A percentile compares a stretch with the other conserved stretches of the same genome.
These are phyloP conservation scores for Aureobasidium subglaciale DNA, from an alignment of 2,329 filamentous ascomycete genomes.

Conservation along the genomic window DNA sequence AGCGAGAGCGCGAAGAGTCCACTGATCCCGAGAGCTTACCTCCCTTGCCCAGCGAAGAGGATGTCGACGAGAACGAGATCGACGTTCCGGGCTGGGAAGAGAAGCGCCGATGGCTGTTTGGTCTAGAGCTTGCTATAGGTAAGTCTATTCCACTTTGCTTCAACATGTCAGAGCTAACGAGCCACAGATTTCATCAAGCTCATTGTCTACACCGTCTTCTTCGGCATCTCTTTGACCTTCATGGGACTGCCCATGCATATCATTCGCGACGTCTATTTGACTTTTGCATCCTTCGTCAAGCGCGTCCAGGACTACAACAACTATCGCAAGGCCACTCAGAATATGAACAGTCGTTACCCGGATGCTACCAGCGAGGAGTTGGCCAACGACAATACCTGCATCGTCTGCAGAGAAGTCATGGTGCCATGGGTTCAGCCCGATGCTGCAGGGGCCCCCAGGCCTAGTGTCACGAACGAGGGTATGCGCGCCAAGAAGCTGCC, in stretches of 20 bases:
- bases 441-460: slow-evolving; percentile 26
- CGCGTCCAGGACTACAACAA: slow-evolving; percentile 80
- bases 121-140: slow-evolving; percentile 72
- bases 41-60: slow-evolving; percentile 53
- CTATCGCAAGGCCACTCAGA: slow-evolving; percentile 82
- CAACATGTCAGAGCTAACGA: background rate
- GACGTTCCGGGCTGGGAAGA: slow-evolving; percentile 95
- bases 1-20: slow-evolving; percentile 32
- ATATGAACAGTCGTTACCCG: slow-evolving; percentile 86
- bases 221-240: slow-evolving; percentile 85
- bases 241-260: slow-evolving; percentile 96
- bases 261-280: slow-evolving; percentile 90
- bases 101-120: slow-evolving; percentile 88
- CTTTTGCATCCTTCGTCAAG: slow-evolving; percentile 83
- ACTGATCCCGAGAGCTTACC: slow-evolving; percentile 37
- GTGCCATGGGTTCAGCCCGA: slow-evolving; percentile 59
- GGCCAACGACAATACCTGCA: slow-evolving; percentile 81
- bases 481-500: slow-evolving; percentile 90
- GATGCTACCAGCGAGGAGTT: slow-evolving; percentile 88
- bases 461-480: slow-evolving; percentile 53
- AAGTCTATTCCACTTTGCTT: slow-evolving; percentile 17
- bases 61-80: slow-evolving; percentile 86
- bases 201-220: slow-evolving; percentile 82
- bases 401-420: slow-evolving; percentile 97
- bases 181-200: slow-evolving; percentile 79